These are phyloP conservation scores for Neoboletus brunneissimus DNA, from an alignment of 768 basidiomycete genomes.

Conservation along the genomic window DNA sequence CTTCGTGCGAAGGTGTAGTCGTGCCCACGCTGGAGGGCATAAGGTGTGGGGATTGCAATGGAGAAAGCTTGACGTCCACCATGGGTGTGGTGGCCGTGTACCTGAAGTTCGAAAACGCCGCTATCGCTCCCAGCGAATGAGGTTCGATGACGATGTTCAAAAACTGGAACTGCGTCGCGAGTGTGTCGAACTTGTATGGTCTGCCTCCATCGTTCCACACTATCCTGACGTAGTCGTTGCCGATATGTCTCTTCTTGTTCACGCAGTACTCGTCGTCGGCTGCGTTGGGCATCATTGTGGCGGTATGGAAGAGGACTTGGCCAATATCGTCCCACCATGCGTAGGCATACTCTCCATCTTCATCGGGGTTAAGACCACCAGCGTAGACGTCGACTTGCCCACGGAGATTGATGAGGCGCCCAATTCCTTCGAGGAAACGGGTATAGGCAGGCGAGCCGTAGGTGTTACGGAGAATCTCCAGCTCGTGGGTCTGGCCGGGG, in stretches of 20 bases:
- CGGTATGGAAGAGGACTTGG: conserved; percentile 92
- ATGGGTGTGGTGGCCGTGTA: not conserved
- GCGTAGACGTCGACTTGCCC: conserved; percentile 92
- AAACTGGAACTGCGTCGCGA: conserved; percentile 92
- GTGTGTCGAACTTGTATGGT: conserved; percentile 87
- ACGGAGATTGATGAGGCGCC: conserved; percentile 80
- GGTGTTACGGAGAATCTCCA: conserved; percentile 83
- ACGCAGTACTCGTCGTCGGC: conserved; percentile 64
- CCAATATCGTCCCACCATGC: conserved; percentile 99
- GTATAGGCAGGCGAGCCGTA: conserved; percentile 96
- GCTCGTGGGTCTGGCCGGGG: conserved; percentile 81
- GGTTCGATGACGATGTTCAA: conserved; percentile 97
- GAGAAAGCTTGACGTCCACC: conserved; percentile 18
- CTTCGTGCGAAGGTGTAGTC: conserved; percentile 37
- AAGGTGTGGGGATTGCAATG: conserved; percentile 19
- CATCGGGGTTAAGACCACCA: conserved; percentile 85
- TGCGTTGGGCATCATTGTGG: conserved; percentile 93
- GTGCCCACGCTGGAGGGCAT: conserved; percentile 8
- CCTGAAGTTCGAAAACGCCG: conserved; percentile 73
- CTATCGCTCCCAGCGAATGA: conserved; percentile 78
- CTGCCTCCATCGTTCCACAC: conserved; percentile 97
- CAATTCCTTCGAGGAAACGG: conserved; percentile 87
- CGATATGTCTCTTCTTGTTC: conserved; percentile 93
- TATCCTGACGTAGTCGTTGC: conserved; percentile 95
- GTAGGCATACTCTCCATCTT: conserved; percentile 95